Base-by-base conservation (phyloP, 2,329 filamentous ascomycete genomes). In the Penicillium capsulatum region DNA sequence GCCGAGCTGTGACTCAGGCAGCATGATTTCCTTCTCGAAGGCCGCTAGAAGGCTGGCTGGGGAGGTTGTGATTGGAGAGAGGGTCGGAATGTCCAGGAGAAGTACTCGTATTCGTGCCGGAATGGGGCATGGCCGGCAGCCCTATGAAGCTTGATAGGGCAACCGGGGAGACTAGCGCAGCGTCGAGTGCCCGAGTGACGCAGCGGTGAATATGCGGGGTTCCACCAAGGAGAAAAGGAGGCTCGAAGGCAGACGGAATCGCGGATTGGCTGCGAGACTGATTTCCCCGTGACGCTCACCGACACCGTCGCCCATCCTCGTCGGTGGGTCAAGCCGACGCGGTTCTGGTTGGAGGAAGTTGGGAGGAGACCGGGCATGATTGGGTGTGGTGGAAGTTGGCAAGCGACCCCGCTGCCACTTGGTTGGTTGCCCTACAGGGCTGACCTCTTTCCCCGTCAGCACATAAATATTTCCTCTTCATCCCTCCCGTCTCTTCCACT, bases 301-400 rank as follows among this genome's bases (percentile, higher is more conserved):
- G 48, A 54, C 44, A 34, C 26, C 19, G 27, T 38, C 47, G 31
- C 50, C 55, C 52, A 48, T 48, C 55, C 54, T 46, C 59, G 54
- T 36, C 30, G 34, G 54, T 58, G 55, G 55, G 39, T 17, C 34
- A n/a, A 7, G 17, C 24, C 9, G 9, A 5, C 19, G 19, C 9
- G 19, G 9, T 9, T 22, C 19, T 22, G 19, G 19, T 22, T 22
- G 19, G 19, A 22, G 5, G 19, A 22, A 22, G n/a, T n/a, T 9
- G 19, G 19, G 19, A 22, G 5, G 19, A 22, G 19, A 5, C 9
- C 19, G 19, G 19, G 19, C 10, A n/a, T 29, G 10, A n/a, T 29
- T 29, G 27, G 11, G n/a, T n/a, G n/a, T n/a, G n/a, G n/a, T n/a
- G n/a, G n/a, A 30, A 30, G 8, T 11, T 30, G 8, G 8, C 6